Percentiles rank a stretch among this genome's conserved stretches.
These are phyloP conservation scores for Lachancea kluyveri DNA, from an alignment of 805 yeast species.

Conservation along the genomic window DNA sequence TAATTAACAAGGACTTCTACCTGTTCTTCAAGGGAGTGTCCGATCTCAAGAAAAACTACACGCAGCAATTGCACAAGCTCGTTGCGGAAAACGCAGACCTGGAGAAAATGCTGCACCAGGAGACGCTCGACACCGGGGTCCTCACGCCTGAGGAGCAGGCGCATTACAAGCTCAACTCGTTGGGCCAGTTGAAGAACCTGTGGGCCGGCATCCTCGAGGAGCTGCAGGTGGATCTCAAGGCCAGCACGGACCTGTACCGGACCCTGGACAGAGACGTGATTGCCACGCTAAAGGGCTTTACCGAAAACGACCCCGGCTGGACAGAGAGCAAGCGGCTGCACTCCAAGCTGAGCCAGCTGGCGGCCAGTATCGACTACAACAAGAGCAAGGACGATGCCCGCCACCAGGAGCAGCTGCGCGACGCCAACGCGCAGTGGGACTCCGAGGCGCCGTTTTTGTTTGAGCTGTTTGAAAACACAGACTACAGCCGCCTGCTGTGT, in stretches of 20 bases:
- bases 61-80: constrained; percentile 38
- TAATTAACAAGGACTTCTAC: constrained; percentile 55
- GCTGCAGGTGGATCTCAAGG: constrained; percentile 40
- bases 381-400: constrained; percentile 33
- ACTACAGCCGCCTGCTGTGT: constrained; percentile 51
- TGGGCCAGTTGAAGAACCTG: constrained; percentile 38
- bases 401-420: constrained; percentile 30
- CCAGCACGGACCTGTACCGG: constrained; percentile 43
- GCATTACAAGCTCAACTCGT: constrained; percentile 43
- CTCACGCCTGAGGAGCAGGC: constrained; percentile 40
- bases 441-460: constrained; percentile 71
- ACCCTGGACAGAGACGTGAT: constrained; percentile 49
- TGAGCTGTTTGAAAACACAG: constrained; percentile 68
- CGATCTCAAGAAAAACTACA: constrained; percentile 41
- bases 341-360: constrained; percentile 38
- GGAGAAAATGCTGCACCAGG: constrained; percentile 28
- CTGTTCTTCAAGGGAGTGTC: constrained; percentile 52
- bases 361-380: constrained; percentile 36
- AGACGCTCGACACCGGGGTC: constrained; percentile 35
- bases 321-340: constrained; percentile 45
- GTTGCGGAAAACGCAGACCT: constrained; percentile 31
- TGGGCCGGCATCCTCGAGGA: constrained; percentile 41
- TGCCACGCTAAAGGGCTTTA: constrained; percentile 46
- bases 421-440: constrained; percentile 62
- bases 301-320: constrained; percentile 49